A percentile compares a stretch with the other conserved stretches of the same genome.
Evolutionary conservation across 208 protist genomes (phyloP).

Genomic region (Phytomonas sp.): DNA sequence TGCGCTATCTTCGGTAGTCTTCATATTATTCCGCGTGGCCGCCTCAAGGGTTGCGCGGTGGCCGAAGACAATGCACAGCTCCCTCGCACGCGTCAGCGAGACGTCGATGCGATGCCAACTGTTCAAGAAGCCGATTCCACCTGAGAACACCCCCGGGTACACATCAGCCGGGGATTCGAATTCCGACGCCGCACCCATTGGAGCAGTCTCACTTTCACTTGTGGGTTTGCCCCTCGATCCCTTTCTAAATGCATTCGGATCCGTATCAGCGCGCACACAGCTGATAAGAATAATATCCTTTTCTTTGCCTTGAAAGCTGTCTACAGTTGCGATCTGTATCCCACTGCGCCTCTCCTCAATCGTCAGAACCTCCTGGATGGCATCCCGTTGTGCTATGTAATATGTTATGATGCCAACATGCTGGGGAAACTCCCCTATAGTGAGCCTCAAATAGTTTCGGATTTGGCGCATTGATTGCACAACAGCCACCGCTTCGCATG

Average conservation of each 20-base stretch:
- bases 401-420: conserved; percentile 77
- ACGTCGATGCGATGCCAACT: conserved; percentile 91
- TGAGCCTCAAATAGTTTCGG: conserved; percentile 35
- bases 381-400: conserved; percentile 62
- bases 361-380: conserved; percentile 34
- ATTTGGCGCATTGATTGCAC: conserved; percentile 67
- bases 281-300: conserved; percentile 91
- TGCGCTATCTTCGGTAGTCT: background rate
- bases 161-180: background rate
- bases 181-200: background rate
- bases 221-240: background rate
- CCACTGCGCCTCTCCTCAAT: conserved; percentile 38
- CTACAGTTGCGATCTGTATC: conserved; percentile 85
- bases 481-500: conserved; percentile 43
- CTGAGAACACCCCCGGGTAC: background rate
- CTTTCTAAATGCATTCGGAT: background rate
- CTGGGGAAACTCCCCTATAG: conserved; percentile 35
- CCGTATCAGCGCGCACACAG: conserved; percentile 54
- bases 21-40: conserved; percentile 15
- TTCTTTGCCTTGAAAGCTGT: conserved; percentile 92
- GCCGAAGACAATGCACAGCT: conserved; percentile 74
- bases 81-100: conserved; percentile 85
- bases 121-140: conserved; percentile 79
- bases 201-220: background rate
- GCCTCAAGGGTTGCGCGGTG: conserved; percentile 30